A percentile compares a stretch with the other conserved stretches of the same genome.
These are phyloP conservation scores for Gynochthodes officinalis DNA, from an alignment of 257 asterid species.

Conservation along the genomic window DNA sequence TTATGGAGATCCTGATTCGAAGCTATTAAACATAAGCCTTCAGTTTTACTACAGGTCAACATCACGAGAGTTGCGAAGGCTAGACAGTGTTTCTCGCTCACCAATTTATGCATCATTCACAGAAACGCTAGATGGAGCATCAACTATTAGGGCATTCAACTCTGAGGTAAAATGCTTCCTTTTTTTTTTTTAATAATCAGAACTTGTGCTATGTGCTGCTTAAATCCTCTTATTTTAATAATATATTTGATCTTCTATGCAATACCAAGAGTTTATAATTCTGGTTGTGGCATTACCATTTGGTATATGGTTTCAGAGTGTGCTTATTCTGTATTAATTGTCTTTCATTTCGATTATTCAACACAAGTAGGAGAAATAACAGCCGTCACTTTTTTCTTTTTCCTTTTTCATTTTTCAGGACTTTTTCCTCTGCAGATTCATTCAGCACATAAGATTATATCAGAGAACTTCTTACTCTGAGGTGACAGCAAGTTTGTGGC, in stretches of 20 bases:
- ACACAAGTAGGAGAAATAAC: neutral
- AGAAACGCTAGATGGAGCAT: slow-evolving; percentile 89
- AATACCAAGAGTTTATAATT: too few relatives aligned
- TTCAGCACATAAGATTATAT: slow-evolving; percentile 57
- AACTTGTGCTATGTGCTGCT: neutral
- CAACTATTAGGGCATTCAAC: slow-evolving; percentile 84
- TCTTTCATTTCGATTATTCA: neutral
- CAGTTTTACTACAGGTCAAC: slow-evolving; percentile 97
- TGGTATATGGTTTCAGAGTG: neutral
- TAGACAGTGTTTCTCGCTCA: slow-evolving; percentile 95
- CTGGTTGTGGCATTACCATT: neutral
- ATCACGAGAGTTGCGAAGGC: slow-evolving; percentile 88
- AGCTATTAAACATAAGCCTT: slow-evolving; percentile 32
- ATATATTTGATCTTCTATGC: too few relatives aligned
- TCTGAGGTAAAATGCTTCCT: slow-evolving; percentile 78
- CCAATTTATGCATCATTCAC: slow-evolving; percentile 95
- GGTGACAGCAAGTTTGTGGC: slow-evolving; percentile 90
- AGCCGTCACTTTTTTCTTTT: slow-evolving; percentile 3
- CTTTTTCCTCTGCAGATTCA: slow-evolving; percentile 57
- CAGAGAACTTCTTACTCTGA: slow-evolving; percentile 93
- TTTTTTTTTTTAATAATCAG: too few relatives aligned
- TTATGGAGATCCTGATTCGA: neutral
- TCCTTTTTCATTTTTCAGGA: slow-evolving; percentile 60
- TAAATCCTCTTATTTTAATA: too few relatives aligned
- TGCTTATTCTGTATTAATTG: neutral